These are phyloP conservation scores for Spencermartinsiella ligniputridi DNA, from an alignment of 1,139 yeast species.

Conservation along the genomic window DNA sequence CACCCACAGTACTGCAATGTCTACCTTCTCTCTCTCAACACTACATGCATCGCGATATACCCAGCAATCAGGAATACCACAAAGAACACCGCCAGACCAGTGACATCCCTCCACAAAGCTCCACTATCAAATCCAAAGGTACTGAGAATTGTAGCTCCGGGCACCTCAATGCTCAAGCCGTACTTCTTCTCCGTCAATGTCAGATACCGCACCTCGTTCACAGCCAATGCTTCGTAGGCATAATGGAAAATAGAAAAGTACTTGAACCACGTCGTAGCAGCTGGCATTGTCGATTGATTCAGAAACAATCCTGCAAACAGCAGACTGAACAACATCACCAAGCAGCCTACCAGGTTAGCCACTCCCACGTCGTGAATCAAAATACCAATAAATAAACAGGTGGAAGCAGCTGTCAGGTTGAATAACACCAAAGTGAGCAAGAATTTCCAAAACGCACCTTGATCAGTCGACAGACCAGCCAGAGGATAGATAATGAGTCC, in stretches of 20 bases:
- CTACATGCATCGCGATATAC: constrained; percentile 64
- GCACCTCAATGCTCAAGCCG: constrained; percentile 93
- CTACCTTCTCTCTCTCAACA: constrained; percentile 71
- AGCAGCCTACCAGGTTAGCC: constrained; percentile 83
- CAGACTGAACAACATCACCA: constrained; percentile 75
- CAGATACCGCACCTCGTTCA: constrained; percentile 89
- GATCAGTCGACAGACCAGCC: constrained; percentile 78
- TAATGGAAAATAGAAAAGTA: constrained; percentile 89
- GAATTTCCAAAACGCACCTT: constrained; percentile 71
- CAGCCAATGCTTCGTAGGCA: constrained; percentile 87
- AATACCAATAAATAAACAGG: constrained; percentile 82
- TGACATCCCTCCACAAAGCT: constrained; percentile 64
- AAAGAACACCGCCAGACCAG: constrained; percentile 43
- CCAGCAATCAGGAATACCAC: constrained; percentile 59
- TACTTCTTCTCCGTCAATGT: constrained; percentile 82
- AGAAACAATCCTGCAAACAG: constrained; percentile 91
- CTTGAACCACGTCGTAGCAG: constrained; percentile 72
- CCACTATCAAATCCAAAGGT: constrained; percentile 90
- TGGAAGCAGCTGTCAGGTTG: constrained; percentile 81
- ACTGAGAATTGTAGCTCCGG: constrained; percentile 93
- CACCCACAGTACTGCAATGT: too few relatives aligned
- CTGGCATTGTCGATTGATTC: constrained; percentile 71
- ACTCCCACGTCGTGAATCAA: constrained; percentile 86
- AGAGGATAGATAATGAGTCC: constrained; percentile 87
- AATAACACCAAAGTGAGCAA: constrained; percentile 68